A percentile compares a stretch with the other conserved stretches of the same genome.
Evolutionary conservation across 208 protist genomes (phyloP).

Genomic region (Acanthamoeba divionensis): DNA sequence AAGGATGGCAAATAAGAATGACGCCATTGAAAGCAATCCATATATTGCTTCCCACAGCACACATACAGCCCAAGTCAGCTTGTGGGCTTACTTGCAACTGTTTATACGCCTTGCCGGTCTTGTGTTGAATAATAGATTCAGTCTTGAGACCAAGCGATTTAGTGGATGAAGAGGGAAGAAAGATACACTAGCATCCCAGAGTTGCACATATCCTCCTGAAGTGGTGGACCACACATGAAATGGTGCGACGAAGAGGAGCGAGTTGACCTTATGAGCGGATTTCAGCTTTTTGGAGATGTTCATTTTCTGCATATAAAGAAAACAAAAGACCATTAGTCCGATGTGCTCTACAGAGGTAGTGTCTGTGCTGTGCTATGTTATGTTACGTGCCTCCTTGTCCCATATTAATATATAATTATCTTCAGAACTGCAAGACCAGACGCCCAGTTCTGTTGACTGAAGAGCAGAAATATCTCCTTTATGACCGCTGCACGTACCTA

Average conservation of each 20-base stretch:
- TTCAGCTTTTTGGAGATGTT: conserved; percentile 26
- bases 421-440: conserved; percentile 3
- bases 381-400: neutral
- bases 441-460: neutral
- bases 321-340: neutral
- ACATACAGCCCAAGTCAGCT: neutral
- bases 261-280: neutral
- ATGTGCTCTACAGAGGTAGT: neutral
- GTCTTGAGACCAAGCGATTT: neutral
- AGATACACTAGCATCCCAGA: conserved; percentile 24
- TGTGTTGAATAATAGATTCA: neutral
- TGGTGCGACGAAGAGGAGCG: conserved; percentile 10
- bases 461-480: conserved; percentile 3
- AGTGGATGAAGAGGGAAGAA: neutral
- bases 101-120: conserved; percentile 21
- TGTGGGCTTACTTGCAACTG: neutral
- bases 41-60: neutral
- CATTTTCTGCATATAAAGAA: neutral
- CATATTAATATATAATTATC: conserved; percentile 20
- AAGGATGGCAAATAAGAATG: conserved; percentile 28
- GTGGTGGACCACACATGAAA: conserved; percentile 52
- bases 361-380: neutral
- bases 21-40: neutral
- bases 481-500: neutral
- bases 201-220: neutral